Conservation (phyloP, 163 green algal genomes). For the Smithsoniella earleae region DNA sequence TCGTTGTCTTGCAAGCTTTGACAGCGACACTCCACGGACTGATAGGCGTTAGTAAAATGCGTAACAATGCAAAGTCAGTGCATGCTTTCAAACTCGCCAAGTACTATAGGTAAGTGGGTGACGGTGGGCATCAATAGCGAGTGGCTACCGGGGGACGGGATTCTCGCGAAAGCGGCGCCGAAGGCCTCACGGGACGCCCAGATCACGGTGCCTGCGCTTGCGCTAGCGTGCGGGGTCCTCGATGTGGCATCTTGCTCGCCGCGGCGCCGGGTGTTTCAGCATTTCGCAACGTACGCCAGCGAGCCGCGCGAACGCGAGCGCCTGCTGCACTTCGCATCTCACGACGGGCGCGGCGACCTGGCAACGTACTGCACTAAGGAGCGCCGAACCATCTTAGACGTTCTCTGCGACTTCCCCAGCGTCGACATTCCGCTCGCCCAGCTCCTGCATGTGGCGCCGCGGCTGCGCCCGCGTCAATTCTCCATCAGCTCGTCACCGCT, state of each 20-base stretch:
- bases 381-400: slow-evolving; percentile 61
- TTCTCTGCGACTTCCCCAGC: slow-evolving; percentile 77
- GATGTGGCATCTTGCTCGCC: slow-evolving; percentile 73
- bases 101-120: too few species aligned
- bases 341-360: slow-evolving; percentile 77
- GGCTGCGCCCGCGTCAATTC: slow-evolving; percentile 69
- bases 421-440: slow-evolving; percentile 59
- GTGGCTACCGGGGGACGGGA: too few species aligned
- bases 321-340: slow-evolving; percentile 71
- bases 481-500: slow-evolving; percentile 67
- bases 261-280: slow-evolving; percentile 58
- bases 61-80: too few species aligned
- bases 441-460: slow-evolving; percentile 63
- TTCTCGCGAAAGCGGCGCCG: background rate
- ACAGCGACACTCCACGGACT: too few species aligned
- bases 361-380: slow-evolving; percentile 53
- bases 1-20: too few species aligned
- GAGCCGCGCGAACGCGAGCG: slow-evolving; percentile 61
- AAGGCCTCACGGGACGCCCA: background rate
- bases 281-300: slow-evolving; percentile 39
- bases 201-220: slow-evolving; percentile 34
- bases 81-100: too few species aligned
- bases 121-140: slow-evolving; percentile 22
- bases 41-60: too few species aligned
- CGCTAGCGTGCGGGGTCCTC: slow-evolving; percentile 61